Evolutionary conservation across 2,329 filamentous ascomycete genomes (phyloP).

Genomic region (Helotiales sp.): DNA sequence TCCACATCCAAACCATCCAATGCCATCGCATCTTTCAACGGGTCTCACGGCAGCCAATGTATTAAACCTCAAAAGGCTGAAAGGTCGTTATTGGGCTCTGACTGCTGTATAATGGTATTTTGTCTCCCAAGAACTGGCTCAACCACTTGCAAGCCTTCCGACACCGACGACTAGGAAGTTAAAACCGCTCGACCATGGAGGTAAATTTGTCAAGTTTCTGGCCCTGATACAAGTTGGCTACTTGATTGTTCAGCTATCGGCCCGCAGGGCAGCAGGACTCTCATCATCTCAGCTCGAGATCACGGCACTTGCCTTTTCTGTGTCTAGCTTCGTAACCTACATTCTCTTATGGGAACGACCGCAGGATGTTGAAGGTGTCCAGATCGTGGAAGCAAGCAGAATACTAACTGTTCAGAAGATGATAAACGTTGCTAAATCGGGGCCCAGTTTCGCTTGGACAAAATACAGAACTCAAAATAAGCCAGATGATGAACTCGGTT

Average conservation of each 20-base stretch:
- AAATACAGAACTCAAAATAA: neutral
- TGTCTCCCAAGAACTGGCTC: too few relatives aligned
- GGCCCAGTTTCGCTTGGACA: neutral
- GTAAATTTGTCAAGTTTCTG: neutral
- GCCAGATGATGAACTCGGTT: neutral
- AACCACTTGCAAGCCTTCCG: too few relatives aligned
- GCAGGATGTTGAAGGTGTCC: neutral
- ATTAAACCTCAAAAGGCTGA: too few relatives aligned
- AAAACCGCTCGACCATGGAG: neutral
- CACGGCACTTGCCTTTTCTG: conserved; percentile 7
- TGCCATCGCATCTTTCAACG: too few relatives aligned
- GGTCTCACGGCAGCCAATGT: too few relatives aligned
- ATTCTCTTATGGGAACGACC: conserved; percentile 7
- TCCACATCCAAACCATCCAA: too few relatives aligned
- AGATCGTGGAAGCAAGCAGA: neutral
- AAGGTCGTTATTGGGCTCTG: too few relatives aligned
- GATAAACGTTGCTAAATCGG: neutral
- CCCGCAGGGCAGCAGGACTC: neutral
- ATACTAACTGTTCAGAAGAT: neutral
- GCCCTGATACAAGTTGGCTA: conserved; percentile 2
- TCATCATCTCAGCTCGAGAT: conserved; percentile 12
- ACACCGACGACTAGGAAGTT: neutral
- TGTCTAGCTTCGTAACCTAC: conserved; percentile 5
- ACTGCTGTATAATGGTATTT: too few relatives aligned
- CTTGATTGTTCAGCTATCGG: neutral